Base-by-base conservation (phyloP, 441 rosid species). In the Populus trichocarpa region DNA sequence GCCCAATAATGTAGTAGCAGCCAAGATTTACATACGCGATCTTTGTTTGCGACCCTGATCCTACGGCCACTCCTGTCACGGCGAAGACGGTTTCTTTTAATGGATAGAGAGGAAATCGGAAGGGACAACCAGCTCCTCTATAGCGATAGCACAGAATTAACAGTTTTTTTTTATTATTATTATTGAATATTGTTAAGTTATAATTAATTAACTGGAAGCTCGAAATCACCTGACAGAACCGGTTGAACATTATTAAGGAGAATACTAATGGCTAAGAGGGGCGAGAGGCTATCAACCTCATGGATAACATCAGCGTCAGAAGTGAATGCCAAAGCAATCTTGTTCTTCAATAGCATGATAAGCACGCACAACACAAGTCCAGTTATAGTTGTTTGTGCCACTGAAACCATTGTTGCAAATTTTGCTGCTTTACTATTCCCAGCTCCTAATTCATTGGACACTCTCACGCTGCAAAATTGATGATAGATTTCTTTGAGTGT, bases 221-320 rank as follows among this genome's bases (percentile, higher is more conserved):
- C 12, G 57, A 25, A 0, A 5, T 46, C 6, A 91, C 97, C 96
- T 11, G 94, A 93, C 28, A 93, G 72, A 80, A 93, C 86, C 5
- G 92, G 95, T 30, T 91, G 92, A 59, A 92, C 82, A 64, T 91
- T 92, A 79, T 92, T 92, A 22, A 92, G 87, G 70, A 93, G 85
- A 78, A 91, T 86, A 0, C 91, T 86, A 70, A 83, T 10, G 5
- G 85, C 96, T 63, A 93, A 74, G 22, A 89, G 90, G 73, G 65
- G 63, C 3, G 94, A 79, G 26, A 93, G 88, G 1, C 26, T 18
- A 11, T 87, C 75, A 8, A 93, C 94, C 79, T 85, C 87, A 13
- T 69, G 11, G 18, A 88, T 81, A 3, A 93, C 92, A 2, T 77
- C 82, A 23, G 74, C 12, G 67, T 84, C 86, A 13, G 94, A 83